These are phyloP conservation scores for Nidularia pulvinata DNA, from an alignment of 768 basidiomycete species.

Conservation along the genomic window DNA sequence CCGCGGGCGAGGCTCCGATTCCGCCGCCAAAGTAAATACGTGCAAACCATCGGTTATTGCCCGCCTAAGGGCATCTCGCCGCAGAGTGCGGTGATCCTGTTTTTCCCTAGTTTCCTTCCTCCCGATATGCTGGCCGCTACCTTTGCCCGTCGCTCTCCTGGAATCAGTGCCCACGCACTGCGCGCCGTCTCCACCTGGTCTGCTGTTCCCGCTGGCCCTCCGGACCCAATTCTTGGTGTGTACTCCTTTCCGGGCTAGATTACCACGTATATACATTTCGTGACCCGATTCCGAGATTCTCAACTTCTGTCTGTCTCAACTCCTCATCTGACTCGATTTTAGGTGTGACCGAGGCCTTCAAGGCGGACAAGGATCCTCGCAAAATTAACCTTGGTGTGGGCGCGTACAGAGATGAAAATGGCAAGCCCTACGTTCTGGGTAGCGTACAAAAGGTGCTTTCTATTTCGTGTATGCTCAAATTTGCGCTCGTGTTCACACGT, in stretches of 20 bases:
- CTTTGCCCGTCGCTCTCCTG: slow-evolving; percentile 49
- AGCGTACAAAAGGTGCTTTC: slow-evolving; percentile 79
- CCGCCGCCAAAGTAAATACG: too few species aligned
- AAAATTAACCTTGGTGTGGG: slow-evolving; percentile 99
- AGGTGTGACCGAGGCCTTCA: slow-evolving; percentile 96
- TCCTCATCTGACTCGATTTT: slow-evolving; percentile 6
- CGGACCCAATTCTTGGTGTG: slow-evolving; percentile 90
- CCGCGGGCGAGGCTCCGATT: too few species aligned
- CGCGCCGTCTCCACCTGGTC: slow-evolving; percentile 76
- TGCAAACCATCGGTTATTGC: neutral
- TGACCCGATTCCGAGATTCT: slow-evolving; percentile 3
- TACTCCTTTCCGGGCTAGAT: slow-evolving; percentile 6
- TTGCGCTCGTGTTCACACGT: slow-evolving; percentile 6
- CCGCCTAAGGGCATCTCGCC: neutral
- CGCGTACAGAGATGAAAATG: slow-evolving; percentile 91
- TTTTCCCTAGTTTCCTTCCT: slow-evolving; percentile 19
- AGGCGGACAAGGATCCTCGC: slow-evolving; percentile 87
- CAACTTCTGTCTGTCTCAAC: slow-evolving; percentile 3
- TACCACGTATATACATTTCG: slow-evolving; percentile 1
- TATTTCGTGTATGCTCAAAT: neutral
- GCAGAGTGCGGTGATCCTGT: neutral
- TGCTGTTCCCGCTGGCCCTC: slow-evolving; percentile 82
- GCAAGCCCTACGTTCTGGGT: slow-evolving; percentile 93
- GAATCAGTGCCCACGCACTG: slow-evolving; percentile 28
- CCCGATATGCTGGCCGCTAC: slow-evolving; percentile 51